Evolutionary conservation across 1,284 basidiomycete genomes (phyloP).

Genomic region (Rhodotorula sp.): DNA sequence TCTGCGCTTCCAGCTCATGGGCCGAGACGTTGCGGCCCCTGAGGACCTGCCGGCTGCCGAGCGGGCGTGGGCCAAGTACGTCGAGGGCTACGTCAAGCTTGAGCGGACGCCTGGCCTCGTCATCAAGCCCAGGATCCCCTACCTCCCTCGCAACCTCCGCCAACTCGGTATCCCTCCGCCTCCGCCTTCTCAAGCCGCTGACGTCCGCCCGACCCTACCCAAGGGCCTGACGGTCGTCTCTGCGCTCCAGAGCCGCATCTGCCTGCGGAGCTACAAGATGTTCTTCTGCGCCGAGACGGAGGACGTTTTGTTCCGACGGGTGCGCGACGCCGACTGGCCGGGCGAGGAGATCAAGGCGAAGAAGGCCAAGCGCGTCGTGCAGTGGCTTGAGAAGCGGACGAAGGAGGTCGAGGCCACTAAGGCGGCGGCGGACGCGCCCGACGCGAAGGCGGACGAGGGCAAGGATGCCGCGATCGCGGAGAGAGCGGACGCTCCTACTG

Average conservation of each 20-base stretch:
- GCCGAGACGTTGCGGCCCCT: slow-evolving; percentile 43
- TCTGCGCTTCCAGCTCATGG: slow-evolving; percentile 45
- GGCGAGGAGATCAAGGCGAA: background rate
- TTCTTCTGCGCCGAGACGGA: slow-evolving; percentile 51
- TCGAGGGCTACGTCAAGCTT: slow-evolving; percentile 41
- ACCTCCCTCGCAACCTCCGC: slow-evolving; percentile 34
- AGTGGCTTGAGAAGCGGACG: slow-evolving; percentile 20
- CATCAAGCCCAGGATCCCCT: slow-evolving; percentile 18
- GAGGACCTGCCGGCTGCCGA: slow-evolving; percentile 43
- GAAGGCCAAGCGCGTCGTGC: slow-evolving; percentile 4
- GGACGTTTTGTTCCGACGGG: slow-evolving; percentile 42
- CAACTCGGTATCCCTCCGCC: slow-evolving; percentile 23
- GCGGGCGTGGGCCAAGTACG: slow-evolving; percentile 44
- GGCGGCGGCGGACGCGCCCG: background rate
- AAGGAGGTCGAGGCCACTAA: slow-evolving; percentile 3
- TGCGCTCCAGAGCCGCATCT: slow-evolving; percentile 46
- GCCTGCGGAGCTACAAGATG: slow-evolving; percentile 51
- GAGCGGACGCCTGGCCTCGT: slow-evolving; percentile 39
- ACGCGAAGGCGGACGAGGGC: background rate
- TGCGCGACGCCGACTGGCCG: background rate
- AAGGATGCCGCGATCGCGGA: background rate
- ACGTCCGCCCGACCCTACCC: slow-evolving; percentile 11
- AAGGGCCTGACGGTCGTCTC: slow-evolving; percentile 23
- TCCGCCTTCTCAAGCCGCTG: slow-evolving; percentile 9
- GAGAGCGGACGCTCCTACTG: background rate